Percentiles rank a stretch among this genome's conserved stretches.
These are phyloP conservation scores for Trametes polyzona DNA, from an alignment of 1,284 basidiomycete species.

Conservation along the genomic window DNA sequence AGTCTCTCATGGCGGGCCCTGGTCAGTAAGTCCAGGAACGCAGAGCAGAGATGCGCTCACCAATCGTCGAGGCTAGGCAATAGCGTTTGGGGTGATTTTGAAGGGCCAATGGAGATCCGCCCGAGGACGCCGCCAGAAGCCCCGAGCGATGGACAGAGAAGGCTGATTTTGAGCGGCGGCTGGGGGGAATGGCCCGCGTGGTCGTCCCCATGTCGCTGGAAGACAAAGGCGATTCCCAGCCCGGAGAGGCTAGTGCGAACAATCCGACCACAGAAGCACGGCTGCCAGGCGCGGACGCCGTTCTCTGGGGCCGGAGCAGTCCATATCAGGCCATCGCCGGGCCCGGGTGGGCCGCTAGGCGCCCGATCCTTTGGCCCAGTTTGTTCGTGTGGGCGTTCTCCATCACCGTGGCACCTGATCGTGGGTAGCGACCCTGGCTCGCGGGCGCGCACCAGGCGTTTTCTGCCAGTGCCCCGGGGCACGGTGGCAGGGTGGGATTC, in stretches of 20 bases:
- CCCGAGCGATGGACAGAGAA: background rate
- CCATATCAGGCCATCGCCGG: background rate
- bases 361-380: background rate
- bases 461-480: background rate
- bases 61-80: background rate
- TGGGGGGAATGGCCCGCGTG: background rate
- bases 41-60: background rate
- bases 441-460: background rate
- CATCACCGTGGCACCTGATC: conserved; percentile 5
- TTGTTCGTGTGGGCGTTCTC: conserved; percentile 10
- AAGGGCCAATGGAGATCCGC: background rate
- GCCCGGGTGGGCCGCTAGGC: background rate
- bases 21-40: too few species aligned
- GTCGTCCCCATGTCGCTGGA: background rate
- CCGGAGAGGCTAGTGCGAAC: background rate
- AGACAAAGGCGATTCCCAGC: background rate
- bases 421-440: background rate
- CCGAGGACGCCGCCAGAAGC: background rate
- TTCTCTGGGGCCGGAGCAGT: background rate
- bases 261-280: too few species aligned
- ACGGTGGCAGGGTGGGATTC: conserved; percentile 5
- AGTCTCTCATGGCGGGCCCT: too few species aligned
- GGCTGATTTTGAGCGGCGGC: conserved; percentile 6
- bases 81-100: background rate
- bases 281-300: too few species aligned